Evolutionary conservation across 768 basidiomycete species (phyloP).

Genomic region (Naganishia vaughanmartiniae): DNA sequence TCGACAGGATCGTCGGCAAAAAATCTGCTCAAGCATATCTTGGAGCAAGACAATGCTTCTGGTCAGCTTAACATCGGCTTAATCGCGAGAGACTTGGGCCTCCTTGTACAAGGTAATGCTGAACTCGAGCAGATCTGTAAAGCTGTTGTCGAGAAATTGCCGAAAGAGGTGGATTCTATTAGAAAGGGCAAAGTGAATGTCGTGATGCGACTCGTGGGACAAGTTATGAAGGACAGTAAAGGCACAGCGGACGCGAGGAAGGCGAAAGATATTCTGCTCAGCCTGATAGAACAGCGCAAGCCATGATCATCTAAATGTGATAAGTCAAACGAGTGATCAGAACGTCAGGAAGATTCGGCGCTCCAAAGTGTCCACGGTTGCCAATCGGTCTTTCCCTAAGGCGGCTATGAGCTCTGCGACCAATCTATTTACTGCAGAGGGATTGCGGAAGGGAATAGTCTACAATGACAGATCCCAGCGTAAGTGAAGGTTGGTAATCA

Average conservation of each 20-base stretch:
- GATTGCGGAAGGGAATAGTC: slow-evolving; percentile 39
- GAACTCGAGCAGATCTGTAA: slow-evolving; percentile 58
- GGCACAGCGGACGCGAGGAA: slow-evolving; percentile 74
- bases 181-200: slow-evolving; percentile 71
- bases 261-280: slow-evolving; percentile 58
- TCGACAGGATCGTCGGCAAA: slow-evolving; percentile 72
- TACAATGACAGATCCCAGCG: slow-evolving; percentile 9
- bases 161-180: slow-evolving; percentile 65
- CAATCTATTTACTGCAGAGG: slow-evolving; percentile 26
- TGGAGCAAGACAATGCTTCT: slow-evolving; percentile 52
- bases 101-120: slow-evolving; percentile 13
- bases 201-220: slow-evolving; percentile 74
- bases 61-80: slow-evolving; percentile 15
- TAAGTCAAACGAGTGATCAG: not conserved
- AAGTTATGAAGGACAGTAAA: slow-evolving; percentile 75
- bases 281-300: slow-evolving; percentile 30
- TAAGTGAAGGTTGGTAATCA: not conserved
- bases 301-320: slow-evolving; percentile 6
- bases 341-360: slow-evolving; percentile 29
- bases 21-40: slow-evolving; percentile 68
- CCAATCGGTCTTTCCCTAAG: slow-evolving; percentile 41
- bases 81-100: slow-evolving; percentile 29
- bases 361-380: slow-evolving; percentile 25
- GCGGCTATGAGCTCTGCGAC: slow-evolving; percentile 45
- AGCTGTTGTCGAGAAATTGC: slow-evolving; percentile 65